Evolutionary conservation across 1,284 basidiomycete species (phyloP), one percentile per base, ranked within the genome.

Genomic region (Ustilago curta): DNA sequence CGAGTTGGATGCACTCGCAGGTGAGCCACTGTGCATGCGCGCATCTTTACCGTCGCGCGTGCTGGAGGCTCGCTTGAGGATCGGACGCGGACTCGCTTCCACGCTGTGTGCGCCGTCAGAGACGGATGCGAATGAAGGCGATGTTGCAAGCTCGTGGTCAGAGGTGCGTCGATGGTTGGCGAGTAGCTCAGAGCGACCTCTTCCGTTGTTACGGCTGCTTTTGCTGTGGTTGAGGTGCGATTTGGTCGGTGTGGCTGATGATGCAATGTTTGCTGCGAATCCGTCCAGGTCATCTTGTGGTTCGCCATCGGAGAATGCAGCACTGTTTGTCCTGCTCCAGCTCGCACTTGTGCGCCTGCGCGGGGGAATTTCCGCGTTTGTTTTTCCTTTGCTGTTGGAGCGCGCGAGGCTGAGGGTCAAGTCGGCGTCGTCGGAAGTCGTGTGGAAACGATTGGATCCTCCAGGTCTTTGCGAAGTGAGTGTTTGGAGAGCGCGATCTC

Each of bases 361-460:
- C 7, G 43, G 52, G 4, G 51, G 51, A 8, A 11, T 45, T 16
- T 52, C 49, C 2, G 66, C 48, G 21, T 59, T 66, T 4, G 23
- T 56, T 37, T 70, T 70, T 50, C 72, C 72, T 23, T 70, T 70
- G 59, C 60, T 67, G 45, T 59, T 64, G 43, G 59, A 56, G 8
- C 66, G 69, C 0, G 63, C 58, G 31, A 75, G 56, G n/a, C 64
- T 64, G 25, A 67, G 60, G 14, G 68, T 66, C 12, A 75, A 54
- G 31, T 75, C 72, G 21, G 72, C 60, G 57, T 75, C 72, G 42
- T 75, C 72, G 7, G 59, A 62, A 27, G 67, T 75, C 21, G 59
- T 70, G 63, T 67, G 67, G 32, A 55, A 59, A 43, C 60, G 63
- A 47, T 50, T 63, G 9, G 64, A 66, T 16, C 55, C 54, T 18